Evolutionary conservation across 2,329 filamentous ascomycete species (phyloP).

Genomic region (Coniochaeta sp.): DNA sequence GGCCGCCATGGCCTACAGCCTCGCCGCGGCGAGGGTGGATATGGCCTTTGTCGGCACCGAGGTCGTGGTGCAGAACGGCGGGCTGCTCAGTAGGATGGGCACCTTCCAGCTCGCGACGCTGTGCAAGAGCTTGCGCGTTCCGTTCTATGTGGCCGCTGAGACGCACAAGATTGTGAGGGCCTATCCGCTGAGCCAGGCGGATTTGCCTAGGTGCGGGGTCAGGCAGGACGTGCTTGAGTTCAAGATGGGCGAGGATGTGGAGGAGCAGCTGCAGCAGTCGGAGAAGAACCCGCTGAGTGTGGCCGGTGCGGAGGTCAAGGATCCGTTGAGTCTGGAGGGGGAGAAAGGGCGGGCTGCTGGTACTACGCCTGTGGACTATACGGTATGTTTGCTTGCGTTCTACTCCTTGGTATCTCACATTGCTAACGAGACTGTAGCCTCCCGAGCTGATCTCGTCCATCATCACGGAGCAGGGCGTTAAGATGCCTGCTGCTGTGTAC

Average conservation of each 20-base stretch:
- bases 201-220: conserved; percentile 56
- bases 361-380: conserved; percentile 59
- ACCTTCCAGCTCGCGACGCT: conserved; percentile 79
- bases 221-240: conserved; percentile 74
- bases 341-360: conserved; percentile 24
- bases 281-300: conserved; percentile 7
- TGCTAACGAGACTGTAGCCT: conserved; percentile 36
- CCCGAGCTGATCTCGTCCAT: conserved; percentile 63
- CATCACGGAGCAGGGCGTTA: conserved; percentile 68
- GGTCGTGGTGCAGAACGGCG: conserved; percentile 89
- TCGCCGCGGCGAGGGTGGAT: conserved; percentile 59
- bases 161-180: conserved; percentile 94
- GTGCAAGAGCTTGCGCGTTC: conserved; percentile 55
- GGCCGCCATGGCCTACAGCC: conserved; percentile 69
- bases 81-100: conserved; percentile 82
- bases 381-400: conserved; percentile 36
- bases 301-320: conserved; percentile 35
- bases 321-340: conserved; percentile 3
- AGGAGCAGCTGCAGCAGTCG: conserved; percentile 13
- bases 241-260: conserved; percentile 42
- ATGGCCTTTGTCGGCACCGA: conserved; percentile 64
- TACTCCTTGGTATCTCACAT: neutral
- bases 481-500: conserved; percentile 62
- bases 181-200: conserved; percentile 74
- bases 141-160: conserved; percentile 87